Evolutionary conservation across 2,329 filamentous ascomycete species (phyloP).

Genomic region (Ilyonectria robusta): DNA sequence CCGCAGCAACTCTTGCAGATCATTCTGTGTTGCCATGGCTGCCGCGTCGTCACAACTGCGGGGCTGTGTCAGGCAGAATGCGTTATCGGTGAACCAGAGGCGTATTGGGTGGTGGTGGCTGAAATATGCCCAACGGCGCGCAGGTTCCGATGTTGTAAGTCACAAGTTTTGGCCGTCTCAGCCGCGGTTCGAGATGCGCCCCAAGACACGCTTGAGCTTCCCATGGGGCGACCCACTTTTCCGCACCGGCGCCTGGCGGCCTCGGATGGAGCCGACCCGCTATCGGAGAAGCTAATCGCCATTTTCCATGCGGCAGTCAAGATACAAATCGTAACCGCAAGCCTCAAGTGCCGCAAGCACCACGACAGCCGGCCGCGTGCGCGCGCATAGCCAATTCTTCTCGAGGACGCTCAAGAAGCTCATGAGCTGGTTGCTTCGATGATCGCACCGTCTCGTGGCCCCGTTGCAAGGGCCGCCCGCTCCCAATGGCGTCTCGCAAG

Average conservation of each 20-base stretch:
- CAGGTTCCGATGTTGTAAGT: constrained; percentile 36
- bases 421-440: constrained; percentile 45
- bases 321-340: constrained; percentile 20
- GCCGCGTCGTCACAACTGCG: neutral
- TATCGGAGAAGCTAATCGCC: constrained; percentile 36
- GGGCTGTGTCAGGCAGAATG: neutral
- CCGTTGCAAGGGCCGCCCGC: constrained; percentile 32
- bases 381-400: constrained; percentile 2
- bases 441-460: constrained; percentile 49
- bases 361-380: neutral
- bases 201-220: constrained; percentile 14
- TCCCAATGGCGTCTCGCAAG: constrained; percentile 50
- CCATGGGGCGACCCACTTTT: constrained; percentile 28
- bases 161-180: constrained; percentile 19
- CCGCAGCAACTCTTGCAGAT: constrained; percentile 73
- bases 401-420: neutral
- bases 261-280: constrained; percentile 38
- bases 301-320: constrained; percentile 22
- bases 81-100: neutral
- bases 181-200: constrained; percentile 33
- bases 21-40: constrained; percentile 69
- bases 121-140: neutral
- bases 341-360: constrained; percentile 3
- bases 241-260: constrained; percentile 26
- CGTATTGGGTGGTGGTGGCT: neutral